Conservation (phyloP, 2,329 filamentous ascomycete genomes). For the Herpotrichia juniperi region DNA sequence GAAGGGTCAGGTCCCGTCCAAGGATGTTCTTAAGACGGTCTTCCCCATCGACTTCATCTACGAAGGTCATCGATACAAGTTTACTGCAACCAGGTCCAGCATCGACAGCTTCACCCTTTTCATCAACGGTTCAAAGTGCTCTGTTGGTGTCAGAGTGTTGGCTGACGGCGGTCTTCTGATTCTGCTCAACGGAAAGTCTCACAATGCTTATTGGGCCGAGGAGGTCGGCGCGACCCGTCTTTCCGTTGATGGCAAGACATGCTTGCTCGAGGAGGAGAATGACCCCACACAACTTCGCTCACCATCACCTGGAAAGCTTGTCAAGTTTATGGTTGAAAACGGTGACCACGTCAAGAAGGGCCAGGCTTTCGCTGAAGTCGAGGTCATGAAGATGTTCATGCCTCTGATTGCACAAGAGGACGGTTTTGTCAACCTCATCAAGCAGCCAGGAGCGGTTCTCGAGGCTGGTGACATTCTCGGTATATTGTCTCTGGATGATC, state of each 20-base stretch:
- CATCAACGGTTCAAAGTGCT: constrained; percentile 97
- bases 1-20: constrained; percentile 96
- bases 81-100: constrained; percentile 92
- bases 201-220: constrained; percentile 99
- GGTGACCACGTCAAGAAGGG: constrained; percentile 91
- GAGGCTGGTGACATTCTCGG: constrained; percentile 98
- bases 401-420: constrained; percentile 93
- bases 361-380: constrained; percentile 93
- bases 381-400: constrained; percentile 99
- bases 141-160: constrained; percentile 88
- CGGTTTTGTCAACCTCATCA: constrained; percentile 96
- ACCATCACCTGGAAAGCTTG: constrained; percentile 94
- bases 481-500: constrained; percentile 93
- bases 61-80: constrained; percentile 95
- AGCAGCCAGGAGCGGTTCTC: constrained; percentile 96
- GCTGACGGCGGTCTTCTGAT: constrained; percentile 93
- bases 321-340: constrained; percentile 97
- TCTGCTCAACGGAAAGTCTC: constrained; percentile 87
- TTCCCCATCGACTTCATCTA: constrained; percentile 99
- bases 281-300: constrained; percentile 96
- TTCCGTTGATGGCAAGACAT: constrained; percentile 98
- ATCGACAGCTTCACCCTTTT: constrained; percentile 95
- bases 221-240: constrained; percentile 94
- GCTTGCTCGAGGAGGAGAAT: constrained; percentile 96
- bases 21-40: constrained; percentile 96